Evolutionary conservation across 495 filamentous ascomycete genomes (phyloP).

Genomic region (Copromyces sp.): DNA sequence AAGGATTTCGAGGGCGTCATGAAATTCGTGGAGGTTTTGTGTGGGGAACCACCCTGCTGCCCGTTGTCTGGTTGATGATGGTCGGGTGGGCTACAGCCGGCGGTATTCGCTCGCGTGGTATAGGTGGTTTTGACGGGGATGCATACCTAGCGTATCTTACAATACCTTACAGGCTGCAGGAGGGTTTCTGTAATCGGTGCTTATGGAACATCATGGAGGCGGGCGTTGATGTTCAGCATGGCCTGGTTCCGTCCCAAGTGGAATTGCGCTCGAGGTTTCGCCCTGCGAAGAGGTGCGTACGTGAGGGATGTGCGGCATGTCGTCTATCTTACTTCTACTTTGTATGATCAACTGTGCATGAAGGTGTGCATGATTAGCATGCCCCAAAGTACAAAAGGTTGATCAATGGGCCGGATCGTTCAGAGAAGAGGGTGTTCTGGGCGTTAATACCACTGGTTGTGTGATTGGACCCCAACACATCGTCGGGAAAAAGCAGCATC

Average conservation of each 20-base stretch:
- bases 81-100: not conserved
- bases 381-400: not conserved
- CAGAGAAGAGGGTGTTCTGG: not conserved
- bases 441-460: not conserved
- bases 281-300: not conserved
- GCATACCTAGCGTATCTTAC: not conserved
- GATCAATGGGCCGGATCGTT: not conserved
- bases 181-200: not conserved
- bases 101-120: not conserved
- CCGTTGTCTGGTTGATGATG: not conserved
- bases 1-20: not conserved
- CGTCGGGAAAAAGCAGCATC: not conserved
- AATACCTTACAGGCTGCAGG: not conserved
- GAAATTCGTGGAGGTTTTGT: not conserved
- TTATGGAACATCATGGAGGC: not conserved
- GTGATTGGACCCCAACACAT: not conserved
- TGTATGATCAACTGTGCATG: not conserved
- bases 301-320: not conserved
- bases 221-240: not conserved
- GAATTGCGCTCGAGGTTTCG: not conserved
- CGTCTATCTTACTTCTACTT: not conserved
- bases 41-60: not conserved
- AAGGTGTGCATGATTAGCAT: not conserved
- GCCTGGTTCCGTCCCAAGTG: not conserved
- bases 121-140: not conserved